Base-by-base conservation (phyloP, 23 red algal genomes). In the Cyanidium caldarium region DNA sequence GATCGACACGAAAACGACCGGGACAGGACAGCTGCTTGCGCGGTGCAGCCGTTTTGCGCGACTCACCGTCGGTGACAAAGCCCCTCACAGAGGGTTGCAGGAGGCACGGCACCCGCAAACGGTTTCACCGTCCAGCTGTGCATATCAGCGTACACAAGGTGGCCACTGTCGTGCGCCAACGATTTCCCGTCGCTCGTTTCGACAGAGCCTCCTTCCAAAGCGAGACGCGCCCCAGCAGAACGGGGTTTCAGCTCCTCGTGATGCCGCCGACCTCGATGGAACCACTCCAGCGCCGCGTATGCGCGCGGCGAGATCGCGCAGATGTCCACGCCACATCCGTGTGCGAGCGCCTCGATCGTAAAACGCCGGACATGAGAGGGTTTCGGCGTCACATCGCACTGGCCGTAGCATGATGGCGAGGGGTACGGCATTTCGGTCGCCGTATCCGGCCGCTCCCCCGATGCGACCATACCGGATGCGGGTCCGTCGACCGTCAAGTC, bases 71-170 rank as follows among this genome's bases (percentile, higher is more conserved):
- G 41, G 81, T 78, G 66, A 94, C 75, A 44, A 94, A 86, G 31
- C 88, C 88, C 67, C 80, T 46, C 38, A 86, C n/a, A 73, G 51
- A 94, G 86, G 14, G 70, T 72, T 58, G 74, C 72, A n/a, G n/a
- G n/a, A n/a, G n/a, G n/a, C 58, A 71, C 85, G 21, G 82, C 83
- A 42, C 86, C 88, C 58, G 81, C 81, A 58, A 86, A 94, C 35
- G 82, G 81, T 43, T 70, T 70, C 42, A 73, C 44, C 33, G 73
- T 81, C 88, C 88, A 94, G 34, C 68, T 75, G 35, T 77, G 81
- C 33, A 94, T 86, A 71, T 94, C 88, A 57, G 86, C 86, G 65
- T 94, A 94, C 20, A 86, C 75, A 66, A 84, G 86, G 21, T n/a
- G n/a, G n/a, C n/a, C n/a, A n/a, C n/a, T n/a, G n/a, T n/a, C n/a